Conservation (phyloP, 2,329 filamentous ascomycete genomes). For the Helotiales sp. region DNA sequence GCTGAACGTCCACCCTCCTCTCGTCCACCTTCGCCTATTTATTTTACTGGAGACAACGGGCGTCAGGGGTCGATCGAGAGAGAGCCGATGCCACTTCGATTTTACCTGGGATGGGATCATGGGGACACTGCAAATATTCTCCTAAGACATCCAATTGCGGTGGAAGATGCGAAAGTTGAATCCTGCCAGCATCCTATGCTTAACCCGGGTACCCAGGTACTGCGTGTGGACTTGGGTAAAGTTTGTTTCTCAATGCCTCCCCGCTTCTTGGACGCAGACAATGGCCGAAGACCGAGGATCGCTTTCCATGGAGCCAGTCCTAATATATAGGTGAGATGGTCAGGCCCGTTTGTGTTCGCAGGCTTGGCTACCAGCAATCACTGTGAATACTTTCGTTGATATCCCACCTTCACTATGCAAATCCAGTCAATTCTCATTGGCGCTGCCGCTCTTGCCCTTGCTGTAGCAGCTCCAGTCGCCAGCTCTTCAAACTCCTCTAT, state of each 20-base stretch:
- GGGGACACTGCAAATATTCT: no score
- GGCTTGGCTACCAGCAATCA: background rate
- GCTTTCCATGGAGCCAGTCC: background rate
- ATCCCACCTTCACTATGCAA: background rate
- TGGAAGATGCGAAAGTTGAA: background rate
- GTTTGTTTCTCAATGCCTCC: no score
- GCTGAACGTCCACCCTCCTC: background rate
- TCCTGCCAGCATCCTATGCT: no score
- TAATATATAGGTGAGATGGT: background rate
- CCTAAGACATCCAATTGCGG: no score
- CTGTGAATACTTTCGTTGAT: background rate
- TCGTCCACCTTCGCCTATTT: background rate
- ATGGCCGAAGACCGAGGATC: background rate
- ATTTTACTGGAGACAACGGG: background rate
- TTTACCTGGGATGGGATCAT: background rate
- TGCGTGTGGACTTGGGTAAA: no score
- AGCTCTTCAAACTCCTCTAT: slow-evolving; percentile 12
- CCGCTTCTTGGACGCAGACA: no score
- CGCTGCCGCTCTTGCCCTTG: background rate
- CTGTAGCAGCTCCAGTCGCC: slow-evolving; percentile 1
- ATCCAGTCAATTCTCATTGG: background rate
- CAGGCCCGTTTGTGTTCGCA: background rate
- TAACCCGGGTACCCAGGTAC: no score
- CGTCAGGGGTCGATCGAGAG: no score
- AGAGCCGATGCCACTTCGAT: background rate